phyloP scores from a whole-genome alignment of 148 eudicot genomes.

The Drosera capensis region DNA sequence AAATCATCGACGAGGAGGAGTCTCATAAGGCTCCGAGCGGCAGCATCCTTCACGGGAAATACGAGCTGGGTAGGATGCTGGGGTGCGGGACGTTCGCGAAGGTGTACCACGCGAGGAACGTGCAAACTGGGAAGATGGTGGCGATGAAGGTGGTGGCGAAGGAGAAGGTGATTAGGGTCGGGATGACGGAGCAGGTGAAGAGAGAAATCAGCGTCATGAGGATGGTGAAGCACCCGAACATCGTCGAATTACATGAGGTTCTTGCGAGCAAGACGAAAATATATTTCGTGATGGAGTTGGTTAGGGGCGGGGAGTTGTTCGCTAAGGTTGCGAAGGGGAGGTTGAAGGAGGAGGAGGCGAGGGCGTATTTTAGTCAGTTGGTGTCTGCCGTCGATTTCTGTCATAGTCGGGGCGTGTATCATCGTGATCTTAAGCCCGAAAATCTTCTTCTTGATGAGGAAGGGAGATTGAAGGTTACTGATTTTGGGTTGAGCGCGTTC shows the following conservation, averaged over 20 bases:
- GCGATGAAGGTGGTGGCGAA: conserved; percentile 43
- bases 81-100: conserved; percentile 58
- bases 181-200: conserved; percentile 38
- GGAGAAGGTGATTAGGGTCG: conserved; percentile 27
- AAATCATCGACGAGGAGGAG: conserved; percentile 4
- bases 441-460: conserved; percentile 31
- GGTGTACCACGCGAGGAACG: conserved; percentile 23
- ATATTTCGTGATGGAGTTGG: conserved; percentile 36
- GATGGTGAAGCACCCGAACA: conserved; percentile 34
- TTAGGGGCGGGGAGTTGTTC: conserved; percentile 44
- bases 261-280: conserved; percentile 47
- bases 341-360: conserved; percentile 25
- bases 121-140: conserved; percentile 19
- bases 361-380: conserved; percentile 38
- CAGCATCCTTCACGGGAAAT: conserved; percentile 23
- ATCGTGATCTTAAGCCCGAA: conserved; percentile 47
- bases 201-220: conserved; percentile 43
- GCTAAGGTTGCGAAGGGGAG: conserved; percentile 23
- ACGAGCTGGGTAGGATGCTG: conserved; percentile 26
- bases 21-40: conserved; percentile 8
- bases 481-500: conserved; percentile 46
- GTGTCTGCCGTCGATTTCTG: conserved; percentile 43
- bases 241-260: conserved; percentile 48
- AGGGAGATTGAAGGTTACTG: conserved; percentile 31
- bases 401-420: conserved; percentile 44